A percentile compares a stretch with the other conserved stretches of the same genome.
These are phyloP conservation scores for Ananas comosus DNA, from an alignment of 176 grass and related monocot species.

Conservation along the genomic window DNA sequence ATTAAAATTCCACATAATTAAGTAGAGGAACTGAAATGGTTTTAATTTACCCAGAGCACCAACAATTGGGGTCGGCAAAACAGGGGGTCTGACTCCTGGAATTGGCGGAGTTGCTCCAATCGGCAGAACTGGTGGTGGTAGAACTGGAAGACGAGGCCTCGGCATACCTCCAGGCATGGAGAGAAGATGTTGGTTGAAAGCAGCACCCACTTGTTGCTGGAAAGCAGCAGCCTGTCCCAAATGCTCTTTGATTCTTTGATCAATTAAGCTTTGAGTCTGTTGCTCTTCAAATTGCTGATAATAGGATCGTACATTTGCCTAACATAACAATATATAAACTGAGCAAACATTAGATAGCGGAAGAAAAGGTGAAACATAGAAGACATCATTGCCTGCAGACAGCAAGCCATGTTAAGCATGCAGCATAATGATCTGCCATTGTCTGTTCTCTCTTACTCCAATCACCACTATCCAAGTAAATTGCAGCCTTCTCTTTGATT, in stretches of 20 bases:
- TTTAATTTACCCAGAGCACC: slow-evolving; percentile 39
- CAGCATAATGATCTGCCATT: no score
- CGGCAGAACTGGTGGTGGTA: slow-evolving; percentile 46
- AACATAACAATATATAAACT: slow-evolving; percentile 2
- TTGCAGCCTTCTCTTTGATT: no score
- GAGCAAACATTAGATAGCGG: neutral
- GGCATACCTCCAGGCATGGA: slow-evolving; percentile 30
- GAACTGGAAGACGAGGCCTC: slow-evolving; percentile 54
- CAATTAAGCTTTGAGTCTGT: slow-evolving; percentile 96
- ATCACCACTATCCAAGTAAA: no score
- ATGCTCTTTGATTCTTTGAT: slow-evolving; percentile 98
- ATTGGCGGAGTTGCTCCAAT: slow-evolving; percentile 32
- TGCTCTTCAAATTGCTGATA: slow-evolving; percentile 99
- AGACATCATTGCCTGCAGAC: no score
- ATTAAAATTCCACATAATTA: neutral
- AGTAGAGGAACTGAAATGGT: slow-evolving; percentile 1
- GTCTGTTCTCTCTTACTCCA: no score
- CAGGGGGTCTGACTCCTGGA: slow-evolving; percentile 44
- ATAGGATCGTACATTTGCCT: slow-evolving; percentile 93
- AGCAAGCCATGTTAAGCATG: no score
- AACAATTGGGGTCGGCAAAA: slow-evolving; percentile 36
- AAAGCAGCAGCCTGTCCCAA: slow-evolving; percentile 85
- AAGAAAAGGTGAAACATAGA: neutral
- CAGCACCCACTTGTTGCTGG: slow-evolving; percentile 57
- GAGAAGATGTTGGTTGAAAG: slow-evolving; percentile 62